phyloP scores from a whole-genome alignment of 345 rosid species.

The Noccaea bulbosa region DNA sequence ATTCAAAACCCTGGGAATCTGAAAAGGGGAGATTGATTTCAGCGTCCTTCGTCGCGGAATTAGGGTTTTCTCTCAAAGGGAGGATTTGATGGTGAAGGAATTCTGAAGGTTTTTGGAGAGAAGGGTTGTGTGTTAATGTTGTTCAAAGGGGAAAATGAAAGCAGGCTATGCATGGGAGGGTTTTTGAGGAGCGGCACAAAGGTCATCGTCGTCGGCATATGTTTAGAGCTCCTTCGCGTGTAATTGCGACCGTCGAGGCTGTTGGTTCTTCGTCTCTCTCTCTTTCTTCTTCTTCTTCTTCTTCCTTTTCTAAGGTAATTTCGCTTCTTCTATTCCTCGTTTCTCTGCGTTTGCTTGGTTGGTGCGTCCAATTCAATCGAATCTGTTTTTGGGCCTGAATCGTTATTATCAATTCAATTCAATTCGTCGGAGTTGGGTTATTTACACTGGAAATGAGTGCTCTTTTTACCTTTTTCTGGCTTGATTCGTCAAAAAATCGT shows the following conservation, averaged over 20 bases:
- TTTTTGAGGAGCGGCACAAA: conserved; percentile 49
- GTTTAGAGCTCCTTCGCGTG: conserved; percentile 63
- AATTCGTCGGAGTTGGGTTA: too few species aligned
- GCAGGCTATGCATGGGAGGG: conserved; percentile 73
- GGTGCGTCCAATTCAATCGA: background rate
- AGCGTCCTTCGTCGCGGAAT: conserved; percentile 17
- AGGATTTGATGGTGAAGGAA: conserved; percentile 13
- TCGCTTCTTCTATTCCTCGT: background rate
- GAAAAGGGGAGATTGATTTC: conserved; percentile 35
- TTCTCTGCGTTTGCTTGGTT: background rate
- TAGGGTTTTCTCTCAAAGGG: conserved; percentile 35
- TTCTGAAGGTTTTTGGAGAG: conserved; percentile 7
- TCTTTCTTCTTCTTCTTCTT: conserved; percentile 52
- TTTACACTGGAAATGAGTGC: background rate
- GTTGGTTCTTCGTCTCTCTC: conserved; percentile 51
- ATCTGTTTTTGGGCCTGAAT: background rate
- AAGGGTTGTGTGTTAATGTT: conserved; percentile 52
- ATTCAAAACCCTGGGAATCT: conserved; percentile 25
- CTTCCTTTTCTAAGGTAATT: conserved; percentile 68
- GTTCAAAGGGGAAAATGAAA: conserved; percentile 64
- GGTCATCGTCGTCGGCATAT: conserved; percentile 70
- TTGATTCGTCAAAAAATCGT: background rate
- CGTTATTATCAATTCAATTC: too few species aligned
- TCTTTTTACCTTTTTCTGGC: background rate
- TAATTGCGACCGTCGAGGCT: conserved; percentile 51